Base-by-base conservation (phyloP, 495 filamentous ascomycete genomes). In the Acidiella bohemica region DNA sequence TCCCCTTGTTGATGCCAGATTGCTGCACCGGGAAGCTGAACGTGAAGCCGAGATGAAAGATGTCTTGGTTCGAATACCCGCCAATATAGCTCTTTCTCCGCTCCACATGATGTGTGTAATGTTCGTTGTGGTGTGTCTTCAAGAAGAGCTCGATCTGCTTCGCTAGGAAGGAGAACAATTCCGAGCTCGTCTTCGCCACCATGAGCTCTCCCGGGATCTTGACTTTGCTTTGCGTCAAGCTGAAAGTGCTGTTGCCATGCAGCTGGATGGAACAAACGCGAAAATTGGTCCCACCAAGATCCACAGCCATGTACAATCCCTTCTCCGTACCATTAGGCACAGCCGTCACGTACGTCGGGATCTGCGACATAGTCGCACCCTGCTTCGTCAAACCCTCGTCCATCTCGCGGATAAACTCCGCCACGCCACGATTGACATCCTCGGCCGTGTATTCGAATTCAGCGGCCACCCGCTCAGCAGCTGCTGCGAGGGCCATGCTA, bases 281-380 rank as follows among this genome's bases (percentile, higher is more conserved):
- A 64, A 96, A 94, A 60, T 97, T 97, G 45, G 90, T 97, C 50
- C 90, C 90, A 35, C 90, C 90, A 13, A 97, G 73, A 51, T 97
- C 90, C 30, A 97, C 90, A 16, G 92, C 90, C 60, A 97, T 73
- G 59, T 93, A 96, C 13, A 95, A 66, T 19, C 90, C 90, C 86
- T 94, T 93, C 56, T 97, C 90, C 2, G 87, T 94, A 47, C 90
- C 90, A 73, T 96, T 93, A 48, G 90, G 92, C 3, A 96, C 92
- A 8, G 71, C 76, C 2, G 90, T 95, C 27, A 97, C 88, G 57
- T 88, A 97, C 17, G 90, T 93, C 0, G 90, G 90, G 52, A 97
- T 97, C 65, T 96, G 92, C 61, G 77, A 83, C 70, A 97, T 62
- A 39, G 79, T 82, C 2, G 81, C 75, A 32, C 78, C 78, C 52